phyloP scores from a whole-genome alignment of 1,284 basidiomycete genomes.

The Meripilus lineatus region DNA sequence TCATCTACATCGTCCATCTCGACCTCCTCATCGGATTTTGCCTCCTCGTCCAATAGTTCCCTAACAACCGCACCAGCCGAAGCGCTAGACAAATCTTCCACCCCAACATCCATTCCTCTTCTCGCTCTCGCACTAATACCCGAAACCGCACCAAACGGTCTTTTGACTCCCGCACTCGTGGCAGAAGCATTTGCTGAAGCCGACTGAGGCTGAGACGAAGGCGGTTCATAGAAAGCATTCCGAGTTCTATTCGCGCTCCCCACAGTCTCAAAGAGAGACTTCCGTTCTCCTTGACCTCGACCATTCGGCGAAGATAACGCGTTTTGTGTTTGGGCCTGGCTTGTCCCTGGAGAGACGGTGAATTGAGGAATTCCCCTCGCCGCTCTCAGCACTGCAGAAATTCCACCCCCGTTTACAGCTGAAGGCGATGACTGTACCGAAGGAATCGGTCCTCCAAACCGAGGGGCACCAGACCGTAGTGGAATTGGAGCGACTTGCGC shows the following conservation, averaged over 20 bases:
- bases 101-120: slow-evolving; percentile 2
- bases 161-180: slow-evolving; percentile 14
- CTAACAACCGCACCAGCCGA: slow-evolving; percentile 15
- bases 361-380: not conserved
- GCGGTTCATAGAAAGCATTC: slow-evolving; percentile 61
- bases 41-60: slow-evolving; percentile 16
- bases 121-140: slow-evolving; percentile 12
- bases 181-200: not conserved
- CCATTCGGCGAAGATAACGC: slow-evolving; percentile 4
- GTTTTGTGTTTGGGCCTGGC: slow-evolving; percentile 15
- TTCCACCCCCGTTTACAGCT: not conserved
- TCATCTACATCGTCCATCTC: slow-evolving; percentile 8
- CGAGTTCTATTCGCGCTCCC: slow-evolving; percentile 43
- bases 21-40: slow-evolving; percentile 7
- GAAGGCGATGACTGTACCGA: not conserved
- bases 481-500: slow-evolving; percentile 16
- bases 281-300: slow-evolving; percentile 1
- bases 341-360: slow-evolving; percentile 5
- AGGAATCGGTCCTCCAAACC: slow-evolving; percentile 23
- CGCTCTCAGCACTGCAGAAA: not conserved
- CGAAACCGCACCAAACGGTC: slow-evolving; percentile 10
- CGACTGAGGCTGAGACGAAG: slow-evolving; percentile 19
- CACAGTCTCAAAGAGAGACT: slow-evolving; percentile 41
- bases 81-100: slow-evolving; percentile 8
- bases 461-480: slow-evolving; percentile 25